phyloP scores from a whole-genome alignment of 192 early-diverging fungal genomes.

The Coemansia sp. region DNA sequence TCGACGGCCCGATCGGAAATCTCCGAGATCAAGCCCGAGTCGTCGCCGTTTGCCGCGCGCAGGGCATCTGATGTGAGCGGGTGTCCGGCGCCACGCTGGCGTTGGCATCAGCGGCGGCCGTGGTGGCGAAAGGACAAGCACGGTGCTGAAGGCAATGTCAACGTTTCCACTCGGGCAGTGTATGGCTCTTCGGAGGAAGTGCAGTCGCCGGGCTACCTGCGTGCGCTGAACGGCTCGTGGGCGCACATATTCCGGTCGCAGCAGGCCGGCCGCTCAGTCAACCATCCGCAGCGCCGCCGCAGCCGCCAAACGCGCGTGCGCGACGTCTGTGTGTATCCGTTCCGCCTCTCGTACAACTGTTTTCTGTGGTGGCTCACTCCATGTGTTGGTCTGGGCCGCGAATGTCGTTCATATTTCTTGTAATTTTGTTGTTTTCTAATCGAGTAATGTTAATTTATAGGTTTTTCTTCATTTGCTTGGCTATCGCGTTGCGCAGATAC shows the following conservation, averaged over 20 bases:
- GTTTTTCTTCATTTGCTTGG: constrained; percentile 26
- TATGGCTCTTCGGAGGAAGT: too few species aligned
- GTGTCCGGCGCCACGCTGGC: background rate
- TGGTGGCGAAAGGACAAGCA: too few species aligned
- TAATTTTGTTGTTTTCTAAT: background rate
- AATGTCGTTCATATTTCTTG: constrained; percentile 8
- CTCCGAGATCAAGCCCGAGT: background rate
- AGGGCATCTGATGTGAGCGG: too few species aligned
- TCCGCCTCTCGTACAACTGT: constrained; percentile 41
- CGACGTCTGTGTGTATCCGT: constrained; percentile 26
- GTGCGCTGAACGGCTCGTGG: constrained; percentile 29
- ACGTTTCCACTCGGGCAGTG: too few species aligned
- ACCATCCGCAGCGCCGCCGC: background rate
- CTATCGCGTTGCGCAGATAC: constrained; percentile 57
- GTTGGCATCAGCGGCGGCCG: too few species aligned
- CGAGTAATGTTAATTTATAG: background rate
- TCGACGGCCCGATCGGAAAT: background rate
- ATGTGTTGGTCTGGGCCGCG: constrained; percentile 20
- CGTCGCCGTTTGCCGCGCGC: too few species aligned
- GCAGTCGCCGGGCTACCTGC: background rate
- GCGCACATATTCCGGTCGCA: constrained; percentile 35
- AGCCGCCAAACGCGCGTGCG: constrained; percentile 9
- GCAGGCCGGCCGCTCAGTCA: constrained; percentile 5
- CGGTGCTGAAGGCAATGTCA: too few species aligned
- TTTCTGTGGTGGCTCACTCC: constrained; percentile 37